A percentile compares a stretch with the other conserved stretches of the same genome.
Conservation (phyloP, 306 rosid genomes). For the Prunus salicina region DNA sequence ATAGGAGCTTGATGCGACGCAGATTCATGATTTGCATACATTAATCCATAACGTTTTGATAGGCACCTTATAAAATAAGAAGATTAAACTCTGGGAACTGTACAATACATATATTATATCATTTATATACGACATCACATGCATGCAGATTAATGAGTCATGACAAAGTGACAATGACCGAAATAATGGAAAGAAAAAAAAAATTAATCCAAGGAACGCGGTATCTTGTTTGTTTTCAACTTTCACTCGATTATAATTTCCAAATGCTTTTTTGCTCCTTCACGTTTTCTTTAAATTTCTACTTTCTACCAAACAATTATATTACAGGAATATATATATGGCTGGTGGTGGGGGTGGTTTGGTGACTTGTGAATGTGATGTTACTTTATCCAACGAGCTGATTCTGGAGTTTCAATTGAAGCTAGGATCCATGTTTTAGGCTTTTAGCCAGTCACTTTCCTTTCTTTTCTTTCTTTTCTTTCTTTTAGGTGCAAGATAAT, state of each 20-base stretch:
- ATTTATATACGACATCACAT: background rate
- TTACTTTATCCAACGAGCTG: background rate
- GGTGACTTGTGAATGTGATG: background rate
- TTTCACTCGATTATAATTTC: background rate
- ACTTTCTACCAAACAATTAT: background rate
- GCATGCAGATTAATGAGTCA: background rate
- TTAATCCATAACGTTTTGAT: background rate
- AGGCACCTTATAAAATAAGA: background rate
- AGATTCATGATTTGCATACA: background rate
- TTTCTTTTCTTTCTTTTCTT: background rate
- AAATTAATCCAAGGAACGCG: background rate
- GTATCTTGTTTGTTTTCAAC: background rate
- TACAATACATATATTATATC: background rate
- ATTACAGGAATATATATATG: background rate
- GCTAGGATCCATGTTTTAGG: background rate
- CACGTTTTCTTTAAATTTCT: too few species aligned
- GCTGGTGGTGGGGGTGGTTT: background rate
- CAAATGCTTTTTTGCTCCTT: background rate
- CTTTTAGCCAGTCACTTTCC: background rate
- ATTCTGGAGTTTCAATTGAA: background rate
- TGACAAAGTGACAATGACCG: background rate
- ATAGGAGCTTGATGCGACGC: background rate
- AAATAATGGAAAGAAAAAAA: background rate
- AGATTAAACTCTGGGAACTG: background rate
- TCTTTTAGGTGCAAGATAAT: background rate